A percentile compares a stretch with the other conserved stretches of the same genome.
Conservation (phyloP, 192 early-diverging fungal genomes). For the Backusella australiensis region DNA sequence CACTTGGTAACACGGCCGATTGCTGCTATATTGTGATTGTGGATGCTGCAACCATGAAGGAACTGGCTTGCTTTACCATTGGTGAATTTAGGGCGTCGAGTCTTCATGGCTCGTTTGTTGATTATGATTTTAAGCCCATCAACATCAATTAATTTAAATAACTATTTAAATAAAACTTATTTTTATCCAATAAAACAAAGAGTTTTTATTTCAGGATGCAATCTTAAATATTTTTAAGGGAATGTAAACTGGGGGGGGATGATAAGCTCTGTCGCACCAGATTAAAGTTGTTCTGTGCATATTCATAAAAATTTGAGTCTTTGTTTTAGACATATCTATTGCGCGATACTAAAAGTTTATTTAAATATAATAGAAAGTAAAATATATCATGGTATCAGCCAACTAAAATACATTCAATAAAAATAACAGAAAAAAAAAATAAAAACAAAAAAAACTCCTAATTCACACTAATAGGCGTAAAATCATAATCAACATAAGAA, state of each 20-base stretch:
- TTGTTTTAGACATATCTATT: no score
- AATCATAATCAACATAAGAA: constrained; percentile 20
- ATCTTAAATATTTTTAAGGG: no score
- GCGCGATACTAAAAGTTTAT: no score
- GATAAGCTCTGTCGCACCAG: no score
- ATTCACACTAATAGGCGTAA: background rate
- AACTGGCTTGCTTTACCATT: constrained; percentile 48
- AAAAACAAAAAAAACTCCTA: background rate
- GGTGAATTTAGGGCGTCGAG: constrained; percentile 3
- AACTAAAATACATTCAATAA: no score
- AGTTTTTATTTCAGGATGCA: no score
- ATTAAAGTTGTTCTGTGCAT: no score
- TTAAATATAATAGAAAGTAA: no score
- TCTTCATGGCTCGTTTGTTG: constrained; percentile 15
- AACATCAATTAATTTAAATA: constrained; percentile 1
- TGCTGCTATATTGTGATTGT: constrained; percentile 46
- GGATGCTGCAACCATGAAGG: constrained; percentile 45
- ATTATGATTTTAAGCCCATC: constrained; percentile 10
- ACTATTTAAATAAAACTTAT: background rate
- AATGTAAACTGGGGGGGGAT: no score
- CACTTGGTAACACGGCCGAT: constrained; percentile 36
- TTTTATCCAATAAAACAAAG: no score
- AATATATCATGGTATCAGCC: no score
- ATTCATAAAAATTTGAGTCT: no score
- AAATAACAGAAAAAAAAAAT: background rate